phyloP scores from a whole-genome alignment of 176 grass and related monocot species.

The Avena insularis region DNA sequence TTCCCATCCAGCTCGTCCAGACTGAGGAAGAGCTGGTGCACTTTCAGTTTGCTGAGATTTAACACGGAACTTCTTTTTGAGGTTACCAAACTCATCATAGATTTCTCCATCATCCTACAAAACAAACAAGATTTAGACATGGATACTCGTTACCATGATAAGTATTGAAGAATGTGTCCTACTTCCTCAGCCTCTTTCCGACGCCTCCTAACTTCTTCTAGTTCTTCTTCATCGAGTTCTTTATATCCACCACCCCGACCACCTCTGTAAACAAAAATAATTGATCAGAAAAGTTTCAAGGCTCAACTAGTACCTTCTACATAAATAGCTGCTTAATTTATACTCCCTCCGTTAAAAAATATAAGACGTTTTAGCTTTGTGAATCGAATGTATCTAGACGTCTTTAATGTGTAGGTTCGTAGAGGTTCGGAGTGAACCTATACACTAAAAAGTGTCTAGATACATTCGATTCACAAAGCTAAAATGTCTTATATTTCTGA shows the following conservation, averaged over 20 bases:
- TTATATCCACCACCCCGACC: slow-evolving; percentile 95
- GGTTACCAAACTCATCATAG: slow-evolving; percentile 99
- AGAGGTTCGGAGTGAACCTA: too few relatives aligned
- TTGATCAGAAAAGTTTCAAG: neutral
- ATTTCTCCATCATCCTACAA: slow-evolving; percentile 98
- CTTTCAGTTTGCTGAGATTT: slow-evolving; percentile 72
- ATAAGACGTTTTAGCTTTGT: too few relatives aligned
- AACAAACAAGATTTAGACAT: slow-evolving; percentile 41
- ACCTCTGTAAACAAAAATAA: slow-evolving; percentile 55
- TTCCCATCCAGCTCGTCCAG: slow-evolving; percentile 83
- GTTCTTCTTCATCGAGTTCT: slow-evolving; percentile 97
- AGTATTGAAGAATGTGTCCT: slow-evolving; percentile 20
- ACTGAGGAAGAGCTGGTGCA: slow-evolving; percentile 54
- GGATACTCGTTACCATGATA: slow-evolving; percentile 3
- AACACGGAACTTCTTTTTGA: slow-evolving; percentile 97
- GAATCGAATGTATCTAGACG: too few relatives aligned
- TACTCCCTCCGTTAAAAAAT: too few relatives aligned
- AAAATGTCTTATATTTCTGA: too few relatives aligned
- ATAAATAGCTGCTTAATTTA: neutral
- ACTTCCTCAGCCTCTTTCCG: slow-evolving; percentile 94
- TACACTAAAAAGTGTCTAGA: too few relatives aligned
- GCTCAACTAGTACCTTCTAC: neutral
- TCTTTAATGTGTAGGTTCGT: too few relatives aligned
- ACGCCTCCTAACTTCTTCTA: slow-evolving; percentile 88
- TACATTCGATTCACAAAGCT: too few relatives aligned